Base-by-base conservation (phyloP, 441 rosid genomes). In the Gossypium trilobum region DNA sequence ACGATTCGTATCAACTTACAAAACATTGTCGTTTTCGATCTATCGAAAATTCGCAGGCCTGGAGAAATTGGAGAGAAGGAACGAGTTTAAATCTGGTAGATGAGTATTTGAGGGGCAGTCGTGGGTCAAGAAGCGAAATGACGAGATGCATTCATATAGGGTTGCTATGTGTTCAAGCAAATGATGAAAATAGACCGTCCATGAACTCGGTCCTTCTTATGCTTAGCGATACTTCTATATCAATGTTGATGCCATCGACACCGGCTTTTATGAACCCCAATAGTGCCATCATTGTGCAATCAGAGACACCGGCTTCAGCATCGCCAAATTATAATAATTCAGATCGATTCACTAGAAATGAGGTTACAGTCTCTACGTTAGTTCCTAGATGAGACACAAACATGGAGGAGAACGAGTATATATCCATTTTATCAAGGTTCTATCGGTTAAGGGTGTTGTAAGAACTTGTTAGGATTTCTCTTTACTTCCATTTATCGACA, bases 1-100 rank as follows among this genome's bases (percentile, higher is more conserved):
- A 36, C 42, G 10, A 36, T 7, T 36, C 10, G 44, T 39, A 39
- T 39, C 44, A 39, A 36, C 44, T 36, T 7, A 36, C 11, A 36
- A 36, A 36, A 36, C 7, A 8, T 36, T 36, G 44, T 36, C 44
- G 44, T 36, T 36, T 36, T 36, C 11, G 10, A 36, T 36, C 44
- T 8, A 39, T 60, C 11, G 13, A 0, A 59, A 59, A 27, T 20
- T 39, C 27, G 39, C 68, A 59, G 68, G 74, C 74, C 1, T 71
- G 74, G 74, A 50, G 64, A 16, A 58, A 71, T 1, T 42, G 59
- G 36, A 50, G 23, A 4, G 70, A 78, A 62, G 80, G 70, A 27
- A 74, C 42, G 23, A 61, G 71, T 50, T n/a, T 75, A 22, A 67
- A 77, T 22, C 13, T 83, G 1, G 60, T 81, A 16, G 84, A 83